Evolutionary conservation across 192 early-diverging fungal genomes (phyloP).

Genomic region (Umbelopsis sp.): DNA sequence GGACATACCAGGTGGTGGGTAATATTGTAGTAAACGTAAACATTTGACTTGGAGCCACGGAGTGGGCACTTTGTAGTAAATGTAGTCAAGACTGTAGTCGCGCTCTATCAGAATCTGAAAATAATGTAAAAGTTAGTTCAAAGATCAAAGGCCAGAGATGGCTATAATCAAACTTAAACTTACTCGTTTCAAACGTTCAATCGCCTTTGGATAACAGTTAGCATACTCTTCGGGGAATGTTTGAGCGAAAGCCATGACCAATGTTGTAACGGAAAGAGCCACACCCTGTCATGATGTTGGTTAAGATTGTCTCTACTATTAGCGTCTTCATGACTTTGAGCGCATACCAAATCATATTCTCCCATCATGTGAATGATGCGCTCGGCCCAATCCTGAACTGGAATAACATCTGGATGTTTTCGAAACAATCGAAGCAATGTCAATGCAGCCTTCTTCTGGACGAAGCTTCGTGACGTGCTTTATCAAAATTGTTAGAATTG

Average conservation of each 20-base stretch:
- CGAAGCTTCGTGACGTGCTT: conserved; percentile 78
- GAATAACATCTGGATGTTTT: conserved; percentile 86
- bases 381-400: conserved; percentile 85
- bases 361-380: conserved; percentile 83
- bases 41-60: conserved; percentile 99
- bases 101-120: conserved; percentile 81
- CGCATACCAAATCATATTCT: conserved; percentile 77
- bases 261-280: conserved; percentile 75
- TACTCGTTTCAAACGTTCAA: conserved; percentile 80
- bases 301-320: conserved; percentile 7
- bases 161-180: not conserved
- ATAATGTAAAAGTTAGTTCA: conserved; percentile 11
- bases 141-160: not conserved
- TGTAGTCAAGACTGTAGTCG: conserved; percentile 82
- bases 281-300: conserved; percentile 64
- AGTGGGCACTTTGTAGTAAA: conserved; percentile 97
- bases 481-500: not conserved
- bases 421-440: conserved; percentile 89
- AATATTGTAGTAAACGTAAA: conserved; percentile 93
- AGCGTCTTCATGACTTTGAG: not conserved
- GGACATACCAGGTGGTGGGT: conserved; percentile 75
- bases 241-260: conserved; percentile 92
- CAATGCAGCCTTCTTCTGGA: conserved; percentile 96
- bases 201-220: conserved; percentile 75
- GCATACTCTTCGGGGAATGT: conserved; percentile 82